Percentiles rank a stretch among this genome's conserved stretches.
Evolutionary conservation across 441 rosid species (phyloP).

Genomic region (Jatropha podagrica): DNA sequence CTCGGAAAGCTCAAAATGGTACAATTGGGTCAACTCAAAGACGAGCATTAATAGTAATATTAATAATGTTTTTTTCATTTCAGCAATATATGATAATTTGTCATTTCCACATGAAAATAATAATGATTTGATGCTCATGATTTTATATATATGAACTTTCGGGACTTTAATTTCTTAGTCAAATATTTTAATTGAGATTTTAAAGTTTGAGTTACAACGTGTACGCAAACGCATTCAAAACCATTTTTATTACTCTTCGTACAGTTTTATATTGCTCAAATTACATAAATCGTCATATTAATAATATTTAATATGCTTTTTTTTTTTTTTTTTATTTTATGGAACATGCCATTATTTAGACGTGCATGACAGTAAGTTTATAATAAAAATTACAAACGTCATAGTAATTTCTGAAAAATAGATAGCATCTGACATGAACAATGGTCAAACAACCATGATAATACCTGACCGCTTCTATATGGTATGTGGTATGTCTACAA

Average conservation of each 20-base stretch:
- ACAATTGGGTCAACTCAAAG: not conserved
- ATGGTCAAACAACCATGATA: not conserved
- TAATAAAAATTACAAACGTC: too few species aligned
- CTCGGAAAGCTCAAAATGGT: too few species aligned
- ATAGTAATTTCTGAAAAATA: too few species aligned
- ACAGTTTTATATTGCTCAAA: too few species aligned
- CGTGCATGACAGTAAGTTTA: too few species aligned
- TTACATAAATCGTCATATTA: too few species aligned
- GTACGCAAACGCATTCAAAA: conserved; percentile 4
- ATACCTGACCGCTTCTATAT: not conserved
- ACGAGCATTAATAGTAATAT: not conserved
- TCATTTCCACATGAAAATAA: not conserved
- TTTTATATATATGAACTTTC: not conserved
- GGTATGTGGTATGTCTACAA: not conserved
- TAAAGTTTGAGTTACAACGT: not conserved
- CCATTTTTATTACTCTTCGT: too few species aligned
- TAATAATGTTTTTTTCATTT: not conserved
- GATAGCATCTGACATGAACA: too few species aligned
- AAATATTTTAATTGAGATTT: not conserved
- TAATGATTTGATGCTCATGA: too few species aligned
- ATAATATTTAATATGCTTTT: too few species aligned
- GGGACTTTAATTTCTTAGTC: not conserved
- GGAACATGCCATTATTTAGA: too few species aligned
- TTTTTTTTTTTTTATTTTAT: too few species aligned
- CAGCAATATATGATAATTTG: not conserved